These are phyloP conservation scores for Aspergillus cejpii DNA, from an alignment of 2,329 filamentous ascomycete species.

Conservation along the genomic window DNA sequence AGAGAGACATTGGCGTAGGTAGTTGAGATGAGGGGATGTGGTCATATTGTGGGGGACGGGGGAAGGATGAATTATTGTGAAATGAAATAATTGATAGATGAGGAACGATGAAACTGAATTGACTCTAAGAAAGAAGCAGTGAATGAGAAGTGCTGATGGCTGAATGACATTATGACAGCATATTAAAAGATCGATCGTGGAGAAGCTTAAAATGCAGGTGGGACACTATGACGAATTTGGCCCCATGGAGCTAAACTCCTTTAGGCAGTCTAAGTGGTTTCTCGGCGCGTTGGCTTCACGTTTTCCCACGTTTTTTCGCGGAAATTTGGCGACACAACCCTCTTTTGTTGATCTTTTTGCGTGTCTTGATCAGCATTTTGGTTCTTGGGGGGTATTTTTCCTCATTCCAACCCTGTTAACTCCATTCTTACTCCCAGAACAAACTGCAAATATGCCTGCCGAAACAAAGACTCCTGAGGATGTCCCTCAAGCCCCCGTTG, in stretches of 20 bases:
- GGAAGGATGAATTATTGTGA: background rate
- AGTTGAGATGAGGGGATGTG: constrained; percentile 35
- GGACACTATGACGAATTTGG: too few species aligned
- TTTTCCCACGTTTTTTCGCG: too few species aligned
- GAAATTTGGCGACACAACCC: too few species aligned
- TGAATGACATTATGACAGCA: constrained; percentile 4
- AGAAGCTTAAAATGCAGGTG: constrained; percentile 1
- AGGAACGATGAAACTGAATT: constrained; percentile 8
- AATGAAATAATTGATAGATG: background rate
- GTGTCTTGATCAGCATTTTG: too few species aligned
- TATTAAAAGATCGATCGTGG: too few species aligned
- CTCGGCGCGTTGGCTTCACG: constrained; percentile 25
- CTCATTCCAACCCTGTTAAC: too few species aligned
- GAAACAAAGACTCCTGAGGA: constrained; percentile 11
- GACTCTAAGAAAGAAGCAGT: background rate
- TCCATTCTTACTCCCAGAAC: too few species aligned
- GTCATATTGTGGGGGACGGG: constrained; percentile 14
- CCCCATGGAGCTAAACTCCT: constrained; percentile 8
- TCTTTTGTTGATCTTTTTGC: too few species aligned
- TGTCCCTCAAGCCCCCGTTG: constrained; percentile 17
- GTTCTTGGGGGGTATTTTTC: too few species aligned
- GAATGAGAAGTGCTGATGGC: constrained; percentile 3
- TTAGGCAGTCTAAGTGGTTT: constrained; percentile 22
- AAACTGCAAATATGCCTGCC: background rate
- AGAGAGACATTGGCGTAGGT: constrained; percentile 67